Base-by-base conservation (phyloP, 768 basidiomycete species). In the Sporobolomyces pararoseus region DNA sequence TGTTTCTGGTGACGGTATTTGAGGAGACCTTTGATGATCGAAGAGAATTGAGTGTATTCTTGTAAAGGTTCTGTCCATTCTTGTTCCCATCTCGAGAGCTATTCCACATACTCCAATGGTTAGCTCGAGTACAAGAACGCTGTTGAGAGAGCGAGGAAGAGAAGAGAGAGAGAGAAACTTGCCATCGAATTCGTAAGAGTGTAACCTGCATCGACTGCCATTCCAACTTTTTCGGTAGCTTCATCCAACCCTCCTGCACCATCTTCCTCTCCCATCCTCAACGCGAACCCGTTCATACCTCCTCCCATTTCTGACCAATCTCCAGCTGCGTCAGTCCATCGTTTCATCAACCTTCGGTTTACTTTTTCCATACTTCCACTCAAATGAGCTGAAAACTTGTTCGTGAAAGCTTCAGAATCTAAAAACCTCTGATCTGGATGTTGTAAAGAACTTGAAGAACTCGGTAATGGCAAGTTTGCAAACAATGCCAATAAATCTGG, bases 1-100 rank as follows among this genome's bases (percentile, higher is more conserved):
- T 99, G 93, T 80, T 98, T 98, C 81, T 94, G 92, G 78, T 98
- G 95, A 50, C 96, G 89, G 81, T 94, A 99, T 0, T 87, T 86
- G 54, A 99, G 86, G 39, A 98, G 82, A 77, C 89, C 89, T 84
- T 91, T 94, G 82, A 99, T 98, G 77, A 97, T 94, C 25, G 84
- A 82, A 17, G 90, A 91, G 78, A 98, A 99, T 79, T 98, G 96
- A 63, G 88, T 82, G 80, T 98, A 98, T 78, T 97, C 94, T 75
- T 95, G 90, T 57, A 98, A 81, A 12, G 96, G 96, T 78, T 99
- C 96, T 34, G 91, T 91, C 85, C 91, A 96, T 76, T 87, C 89
- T 79, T 91, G 87, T 79, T 98, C 95, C 71, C 97, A 86, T 69
- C 92, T 90, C 83, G 95, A 91, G 12, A 95, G 83, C 94, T 96